phyloP scores from a whole-genome alignment of 345 rosid genomes.

The Salix dunnii region DNA sequence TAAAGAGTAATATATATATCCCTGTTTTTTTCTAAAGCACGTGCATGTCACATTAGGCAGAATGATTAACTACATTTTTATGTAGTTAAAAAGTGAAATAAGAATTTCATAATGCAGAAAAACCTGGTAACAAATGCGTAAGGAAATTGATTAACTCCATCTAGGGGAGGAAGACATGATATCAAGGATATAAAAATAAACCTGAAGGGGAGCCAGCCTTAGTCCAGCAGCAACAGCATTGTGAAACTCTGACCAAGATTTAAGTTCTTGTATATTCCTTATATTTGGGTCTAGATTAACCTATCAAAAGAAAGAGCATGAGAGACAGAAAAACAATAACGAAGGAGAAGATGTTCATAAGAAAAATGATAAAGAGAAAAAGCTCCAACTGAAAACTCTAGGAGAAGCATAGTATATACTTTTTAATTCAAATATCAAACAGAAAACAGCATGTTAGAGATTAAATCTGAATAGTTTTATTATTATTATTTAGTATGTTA shows the following conservation, averaged over 20 bases:
- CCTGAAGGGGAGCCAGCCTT: slow-evolving; percentile 92
- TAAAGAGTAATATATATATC: no score
- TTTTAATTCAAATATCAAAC: no score
- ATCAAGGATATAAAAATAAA: slow-evolving; percentile 27
- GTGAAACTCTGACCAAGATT: slow-evolving; percentile 98
- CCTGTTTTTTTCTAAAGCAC: background rate
- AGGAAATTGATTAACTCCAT: background rate
- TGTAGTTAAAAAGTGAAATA: slow-evolving; percentile 1
- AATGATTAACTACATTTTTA: background rate
- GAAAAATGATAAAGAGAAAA: background rate
- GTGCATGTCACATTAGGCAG: background rate
- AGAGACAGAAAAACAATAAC: background rate
- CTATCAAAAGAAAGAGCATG: slow-evolving; percentile 32
- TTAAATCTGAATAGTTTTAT: no score
- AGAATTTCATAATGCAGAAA: background rate
- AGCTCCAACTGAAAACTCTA: no score
- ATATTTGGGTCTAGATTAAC: slow-evolving; percentile 87
- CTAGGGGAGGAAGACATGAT: background rate
- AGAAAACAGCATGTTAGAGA: no score
- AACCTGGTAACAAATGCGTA: background rate
- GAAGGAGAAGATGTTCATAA: background rate
- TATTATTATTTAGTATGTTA: background rate
- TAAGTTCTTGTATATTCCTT: slow-evolving; percentile 89
- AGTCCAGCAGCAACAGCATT: slow-evolving; percentile 98
- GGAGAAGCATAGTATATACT: no score